Conservation (phyloP, 1,139 yeast genomes). For the Pichia sp. region DNA sequence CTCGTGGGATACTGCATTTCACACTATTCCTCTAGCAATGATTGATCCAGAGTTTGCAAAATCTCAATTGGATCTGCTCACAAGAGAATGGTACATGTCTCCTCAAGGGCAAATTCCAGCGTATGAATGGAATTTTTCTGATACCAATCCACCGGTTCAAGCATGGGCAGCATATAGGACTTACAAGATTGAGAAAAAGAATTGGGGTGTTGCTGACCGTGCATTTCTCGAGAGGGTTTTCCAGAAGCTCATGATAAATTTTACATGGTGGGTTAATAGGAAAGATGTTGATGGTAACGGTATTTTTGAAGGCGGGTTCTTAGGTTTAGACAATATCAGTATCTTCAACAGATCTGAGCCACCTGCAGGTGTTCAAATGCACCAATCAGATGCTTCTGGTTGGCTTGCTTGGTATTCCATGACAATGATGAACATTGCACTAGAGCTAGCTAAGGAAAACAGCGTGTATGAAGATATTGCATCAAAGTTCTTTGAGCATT, state of each 20-base stretch:
- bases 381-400: constrained; percentile 96
- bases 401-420: constrained; percentile 97
- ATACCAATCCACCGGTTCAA: constrained; percentile 96
- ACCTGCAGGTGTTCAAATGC: constrained; percentile 88
- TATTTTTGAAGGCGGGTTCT: constrained; percentile 91
- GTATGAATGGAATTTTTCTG: constrained; percentile 94
- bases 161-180: constrained; percentile 96
- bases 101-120: constrained; percentile 99
- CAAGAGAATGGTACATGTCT: constrained; percentile 98
- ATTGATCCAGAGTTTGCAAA: constrained; percentile 93
- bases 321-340: constrained; percentile 93
- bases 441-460: constrained; percentile 81
- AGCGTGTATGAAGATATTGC: constrained; percentile 94
- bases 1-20: constrained; percentile 98
- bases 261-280: constrained; percentile 98
- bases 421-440: constrained; percentile 90
- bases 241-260: constrained; percentile 82
- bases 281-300: constrained; percentile 86
- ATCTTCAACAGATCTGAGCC: constrained; percentile 93
- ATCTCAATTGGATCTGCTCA: constrained; percentile 76
- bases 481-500: constrained; percentile 92
- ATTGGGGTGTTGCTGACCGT: constrained; percentile 77
- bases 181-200: constrained; percentile 80
- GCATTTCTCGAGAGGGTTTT: constrained; percentile 86
- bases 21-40: constrained; percentile 91